Conservation (phyloP, 1,139 yeast genomes). For the Torulaspora pretoriensis region DNA sequence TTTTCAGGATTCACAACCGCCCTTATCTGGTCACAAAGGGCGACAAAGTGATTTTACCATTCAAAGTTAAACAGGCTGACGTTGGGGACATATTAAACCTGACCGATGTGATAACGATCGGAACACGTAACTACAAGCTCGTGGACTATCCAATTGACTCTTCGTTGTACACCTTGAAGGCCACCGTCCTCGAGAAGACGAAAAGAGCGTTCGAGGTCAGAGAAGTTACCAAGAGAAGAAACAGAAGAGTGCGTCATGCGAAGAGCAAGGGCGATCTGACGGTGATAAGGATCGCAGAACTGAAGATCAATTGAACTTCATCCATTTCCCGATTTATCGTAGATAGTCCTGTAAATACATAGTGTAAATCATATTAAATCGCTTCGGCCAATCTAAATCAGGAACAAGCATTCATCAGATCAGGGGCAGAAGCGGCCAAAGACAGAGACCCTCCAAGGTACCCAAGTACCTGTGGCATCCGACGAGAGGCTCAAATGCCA, state of each 20-base stretch:
- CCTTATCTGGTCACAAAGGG: constrained; percentile 90
- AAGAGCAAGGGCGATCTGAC: constrained; percentile 79
- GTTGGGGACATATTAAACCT: constrained; percentile 77
- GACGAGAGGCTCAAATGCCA: constrained; percentile 20
- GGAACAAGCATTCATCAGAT: background rate
- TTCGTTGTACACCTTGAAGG: constrained; percentile 57
- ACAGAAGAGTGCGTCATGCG: constrained; percentile 77
- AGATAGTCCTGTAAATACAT: constrained; percentile 7
- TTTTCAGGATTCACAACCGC: constrained; percentile 74
- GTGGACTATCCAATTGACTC: constrained; percentile 53
- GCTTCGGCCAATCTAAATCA: constrained; percentile 4
- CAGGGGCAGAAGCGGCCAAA: background rate
- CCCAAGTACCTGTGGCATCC: background rate
- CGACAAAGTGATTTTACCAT: constrained; percentile 76
- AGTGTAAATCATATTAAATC: background rate
- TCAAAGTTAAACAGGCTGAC: constrained; percentile 63
- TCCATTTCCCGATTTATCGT: background rate
- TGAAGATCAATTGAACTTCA: constrained; percentile 43
- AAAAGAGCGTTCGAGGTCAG: constrained; percentile 72
- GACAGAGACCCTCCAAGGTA: background rate
- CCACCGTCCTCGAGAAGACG: constrained; percentile 80
- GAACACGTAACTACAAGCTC: constrained; percentile 77
- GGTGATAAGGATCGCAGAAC: constrained; percentile 71
- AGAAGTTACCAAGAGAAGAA: constrained; percentile 68
- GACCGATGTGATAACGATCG: constrained; percentile 73